Base-by-base conservation (phyloP, 306 rosid species). In the Cicer pinnatifidum region DNA sequence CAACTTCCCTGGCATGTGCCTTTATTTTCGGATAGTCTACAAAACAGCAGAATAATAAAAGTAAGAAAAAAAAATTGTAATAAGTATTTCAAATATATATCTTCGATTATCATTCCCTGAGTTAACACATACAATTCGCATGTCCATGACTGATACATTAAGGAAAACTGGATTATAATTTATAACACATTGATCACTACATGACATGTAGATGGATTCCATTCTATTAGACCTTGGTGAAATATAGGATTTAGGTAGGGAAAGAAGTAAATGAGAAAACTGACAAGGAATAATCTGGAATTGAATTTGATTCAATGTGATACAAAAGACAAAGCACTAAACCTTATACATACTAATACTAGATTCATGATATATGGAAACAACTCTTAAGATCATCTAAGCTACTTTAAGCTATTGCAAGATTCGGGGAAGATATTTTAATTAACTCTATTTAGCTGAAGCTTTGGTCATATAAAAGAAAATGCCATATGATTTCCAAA, bases 1-100 rank as follows among this genome's bases (percentile, higher is more conserved):
- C 91, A 71, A 94, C 89, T 76, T 85, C 88, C 28, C 85, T 73
- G 59, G 97, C 91, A 84, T 90, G 96, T 73, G 97, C 95, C 86
- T 87, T 91, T 78, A 94, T 90, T 84, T 88, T 94, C 79, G 92
- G 86, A 82, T 86, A 90, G 82, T 94, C 99, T 94, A 84, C 81
- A 84, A 74, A 82, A 81, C 77, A 45, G 28, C 69, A 84, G 67
- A 51, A 73, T 61, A 64, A 40, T 17, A 43, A 52, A 52, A 17
- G 20, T 56, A 40, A 84, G 48, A 20, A 76, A 38, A 75, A 69
- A 71, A 38, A 20, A 3, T 9, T 9, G 45, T 11, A 35, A 50
- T 10, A n/a, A 71, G 52, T 45, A 60, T 69, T 67, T 57, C 39
- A 43, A 67, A 73, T 58, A 72, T 28, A 76, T 39, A 44, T 54